phyloP scores from a whole-genome alignment of 2,329 filamentous ascomycete genomes.

The Diplodia corticola region DNA sequence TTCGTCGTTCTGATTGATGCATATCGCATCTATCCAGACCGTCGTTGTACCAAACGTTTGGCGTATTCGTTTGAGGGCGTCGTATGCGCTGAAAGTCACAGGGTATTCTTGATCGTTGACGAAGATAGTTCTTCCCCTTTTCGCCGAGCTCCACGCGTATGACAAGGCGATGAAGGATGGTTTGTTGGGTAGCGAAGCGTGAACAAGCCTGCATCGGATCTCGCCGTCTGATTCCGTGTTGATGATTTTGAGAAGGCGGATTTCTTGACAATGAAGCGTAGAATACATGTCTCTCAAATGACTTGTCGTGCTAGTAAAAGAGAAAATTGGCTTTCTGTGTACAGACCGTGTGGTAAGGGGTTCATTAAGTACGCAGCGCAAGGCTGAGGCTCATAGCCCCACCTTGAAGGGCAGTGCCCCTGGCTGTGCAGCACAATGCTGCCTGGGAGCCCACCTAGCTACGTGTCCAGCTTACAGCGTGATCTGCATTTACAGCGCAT shows the following conservation, averaged over 20 bases:
- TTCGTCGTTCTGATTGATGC: not conserved
- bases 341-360: too few species aligned
- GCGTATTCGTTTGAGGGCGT: not conserved
- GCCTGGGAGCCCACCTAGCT: not conserved
- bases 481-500: too few species aligned
- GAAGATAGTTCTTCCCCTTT: not conserved
- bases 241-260: not conserved
- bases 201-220: not conserved
- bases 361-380: not conserved
- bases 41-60: not conserved
- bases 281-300: not conserved
- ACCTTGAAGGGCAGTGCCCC: not conserved
- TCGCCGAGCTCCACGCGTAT: not conserved
- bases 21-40: not conserved
- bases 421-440: not conserved
- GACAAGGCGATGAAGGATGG: not conserved
- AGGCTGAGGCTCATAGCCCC: not conserved
- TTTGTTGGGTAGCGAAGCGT: not conserved
- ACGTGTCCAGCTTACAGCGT: not conserved
- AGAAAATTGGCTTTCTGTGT: not conserved
- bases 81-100: not conserved
- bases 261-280: not conserved
- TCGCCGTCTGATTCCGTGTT: not conserved
- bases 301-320: not conserved
- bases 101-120: not conserved